Evolutionary conservation across 208 protist species (phyloP).

Genomic region (Trypanosoma grayi): DNA sequence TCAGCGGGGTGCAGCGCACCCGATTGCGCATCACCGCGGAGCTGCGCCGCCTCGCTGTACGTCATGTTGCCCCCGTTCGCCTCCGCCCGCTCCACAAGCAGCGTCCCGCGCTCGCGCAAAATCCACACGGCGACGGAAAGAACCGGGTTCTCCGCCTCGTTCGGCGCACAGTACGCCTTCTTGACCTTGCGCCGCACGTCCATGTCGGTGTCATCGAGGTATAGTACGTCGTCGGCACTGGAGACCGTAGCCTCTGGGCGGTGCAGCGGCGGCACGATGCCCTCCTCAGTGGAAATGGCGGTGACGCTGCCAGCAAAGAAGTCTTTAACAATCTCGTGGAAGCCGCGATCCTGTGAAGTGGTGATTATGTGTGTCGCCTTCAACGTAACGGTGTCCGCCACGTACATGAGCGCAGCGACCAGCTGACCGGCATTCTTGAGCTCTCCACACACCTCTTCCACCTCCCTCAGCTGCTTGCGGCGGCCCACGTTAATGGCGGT

Average conservation of each 20-base stretch:
- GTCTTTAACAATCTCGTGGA: slow-evolving; percentile 39
- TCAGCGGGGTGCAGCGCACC: slow-evolving; percentile 89
- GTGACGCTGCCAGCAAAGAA: slow-evolving; percentile 54
- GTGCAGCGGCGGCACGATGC: slow-evolving; percentile 78
- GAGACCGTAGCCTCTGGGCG: slow-evolving; percentile 55
- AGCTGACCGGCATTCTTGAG: slow-evolving; percentile 80
- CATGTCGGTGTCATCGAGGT: slow-evolving; percentile 95
- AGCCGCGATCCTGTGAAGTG: slow-evolving; percentile 39
- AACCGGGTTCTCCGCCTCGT: slow-evolving; percentile 88
- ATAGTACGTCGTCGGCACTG: slow-evolving; percentile 95
- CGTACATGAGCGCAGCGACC: slow-evolving; percentile 80
- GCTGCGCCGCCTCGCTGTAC: slow-evolving; percentile 35
- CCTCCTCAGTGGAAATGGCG: slow-evolving; percentile 28
- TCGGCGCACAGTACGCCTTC: slow-evolving; percentile 93
- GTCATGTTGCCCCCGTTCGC: slow-evolving; percentile 60
- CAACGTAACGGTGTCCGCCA: slow-evolving; percentile 51
- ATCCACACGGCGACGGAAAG: slow-evolving; percentile 83
- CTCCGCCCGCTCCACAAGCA: slow-evolving; percentile 56
- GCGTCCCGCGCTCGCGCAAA: slow-evolving; percentile 21
- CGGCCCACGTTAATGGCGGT: slow-evolving; percentile 85
- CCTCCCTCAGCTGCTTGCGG: slow-evolving; percentile 51
- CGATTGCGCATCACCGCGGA: slow-evolving; percentile 62
- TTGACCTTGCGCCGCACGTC: slow-evolving; percentile 96
- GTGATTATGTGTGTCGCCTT: slow-evolving; percentile 72
- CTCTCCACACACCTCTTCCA: slow-evolving; percentile 67